Base-by-base conservation (phyloP, 495 filamentous ascomycete genomes). In the Bryoglossum gracile region DNA sequence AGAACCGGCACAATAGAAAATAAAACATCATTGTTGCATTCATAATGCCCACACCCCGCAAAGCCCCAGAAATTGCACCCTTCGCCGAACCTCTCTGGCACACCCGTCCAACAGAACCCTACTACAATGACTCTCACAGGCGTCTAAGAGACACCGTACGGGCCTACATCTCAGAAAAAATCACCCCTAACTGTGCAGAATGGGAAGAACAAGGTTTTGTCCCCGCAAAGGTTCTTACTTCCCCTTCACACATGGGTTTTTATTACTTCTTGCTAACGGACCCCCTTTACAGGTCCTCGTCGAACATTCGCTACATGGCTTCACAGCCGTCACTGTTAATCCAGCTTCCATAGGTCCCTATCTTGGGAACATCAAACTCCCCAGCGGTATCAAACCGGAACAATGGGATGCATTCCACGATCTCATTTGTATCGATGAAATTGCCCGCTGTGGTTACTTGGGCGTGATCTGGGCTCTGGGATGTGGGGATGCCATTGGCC, bases 91-190 rank as follows among this genome's bases (percentile, higher is more conserved):
- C 77, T 0, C 46, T 77, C 16, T 85, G 81, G 81, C 59, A 82
- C 43, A 66, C 73, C 0, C 75, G 75, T 5, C 62, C 73, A 45
- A 82, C 79, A 63, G 73, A 60, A 37, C 79, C 78, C 3, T 86
- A 83, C 54, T 86, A 75, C 63, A 80, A 75, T n/a, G 77, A 82
- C 3, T 75, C 68, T n/a, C 81, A 86, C 50, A 60, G 72, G 5
- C 58, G 64, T 18, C 53, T 86, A 34, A 76, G 78, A 60, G 73
- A 70, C 48, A 77, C 72, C 17, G 59, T 78, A 11, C 66, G 80
- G 32, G 69, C 70, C 55, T 86, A 83, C 58, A 75, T 76, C 5
- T 77, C 82, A 35, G 61, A 62, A 41, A 62, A 82, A 49, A 62
- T 83, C 13, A 73, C 68, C 1, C 80, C 82, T 3, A 77, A 83